Base-by-base conservation (phyloP, 345 rosid species). In the Bruguiera parviflora region DNA sequence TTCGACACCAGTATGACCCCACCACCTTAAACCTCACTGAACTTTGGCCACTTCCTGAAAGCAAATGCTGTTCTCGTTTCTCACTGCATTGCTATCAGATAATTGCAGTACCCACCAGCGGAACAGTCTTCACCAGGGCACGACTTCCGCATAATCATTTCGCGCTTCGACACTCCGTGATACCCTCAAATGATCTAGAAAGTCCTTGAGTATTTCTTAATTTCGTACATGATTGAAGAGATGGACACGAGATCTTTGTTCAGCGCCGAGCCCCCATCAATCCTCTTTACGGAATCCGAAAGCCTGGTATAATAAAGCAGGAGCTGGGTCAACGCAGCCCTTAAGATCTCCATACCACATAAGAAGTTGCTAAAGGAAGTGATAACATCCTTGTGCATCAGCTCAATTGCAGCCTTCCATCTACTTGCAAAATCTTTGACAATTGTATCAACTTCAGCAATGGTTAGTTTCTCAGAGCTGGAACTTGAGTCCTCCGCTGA, bases 341-440 rank as follows among this genome's bases (percentile, higher is more conserved):
- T 86, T 82, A 95, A 68, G 70, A 95, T 95, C 78, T 95, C 96
- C 99, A 90, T 95, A 27, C 98, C 99, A 16, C 98, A 88, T 79
- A 92, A 75, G 81, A 88, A 95, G 84, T 90, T 95, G 79, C 99
- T 92, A 81, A 95, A 95, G n/a, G 96, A 92, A 8, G 99, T 95
- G 61, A 95, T 92, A 39, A 95, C 96, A 49, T 95, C 99, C 84
- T 92, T 92, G 88, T 95, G 94, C 99, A 95, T 95, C 79, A 95
- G 73, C 74, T 95, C 98, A 63, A 95, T 95, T 1, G 94, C 96
- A 15, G 92, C 85, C 73, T 89, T 92, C 99, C 98, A 95, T 65
- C 98, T 79, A 84, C 90, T 87, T 0, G 78, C 92, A 67, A 95
- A 95, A 78, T 95, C 98, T 55, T 86, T 95, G 56, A 92, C 94